phyloP scores from a whole-genome alignment of 2,329 filamentous ascomycete genomes.

The Penicillium paneum region DNA sequence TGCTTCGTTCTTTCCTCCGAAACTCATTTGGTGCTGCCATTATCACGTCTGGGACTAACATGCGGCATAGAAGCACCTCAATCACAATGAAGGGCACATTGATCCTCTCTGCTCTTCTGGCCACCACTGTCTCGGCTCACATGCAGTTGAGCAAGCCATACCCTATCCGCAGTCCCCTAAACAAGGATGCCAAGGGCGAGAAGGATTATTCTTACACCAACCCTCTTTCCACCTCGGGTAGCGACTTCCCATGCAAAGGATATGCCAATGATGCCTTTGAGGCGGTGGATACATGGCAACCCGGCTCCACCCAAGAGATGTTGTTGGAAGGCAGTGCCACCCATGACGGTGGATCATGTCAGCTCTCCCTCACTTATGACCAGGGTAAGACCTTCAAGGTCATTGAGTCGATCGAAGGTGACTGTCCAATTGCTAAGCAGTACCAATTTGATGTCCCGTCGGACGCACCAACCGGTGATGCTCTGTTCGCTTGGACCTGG shows the following conservation, averaged over 20 bases:
- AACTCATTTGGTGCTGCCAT: background rate
- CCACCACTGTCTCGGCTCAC: conserved; percentile 42
- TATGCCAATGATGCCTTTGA: conserved; percentile 53
- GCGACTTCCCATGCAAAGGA: conserved; percentile 75
- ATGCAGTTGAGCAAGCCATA: conserved; percentile 57
- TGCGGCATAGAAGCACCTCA: background rate
- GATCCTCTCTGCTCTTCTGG: conserved; percentile 32
- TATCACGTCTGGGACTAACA: background rate
- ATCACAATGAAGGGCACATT: conserved; percentile 34
- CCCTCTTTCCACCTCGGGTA: conserved; percentile 58
- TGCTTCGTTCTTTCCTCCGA: background rate
- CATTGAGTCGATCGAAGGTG: conserved; percentile 60
- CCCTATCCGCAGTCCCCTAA: conserved; percentile 51
- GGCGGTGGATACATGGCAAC: conserved; percentile 59
- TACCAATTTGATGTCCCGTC: conserved; percentile 66
- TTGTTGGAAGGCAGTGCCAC: conserved; percentile 60
- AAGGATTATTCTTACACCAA: conserved; percentile 71
- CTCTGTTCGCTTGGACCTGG: conserved; percentile 73
- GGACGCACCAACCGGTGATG: conserved; percentile 59
- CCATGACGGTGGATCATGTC: conserved; percentile 72
- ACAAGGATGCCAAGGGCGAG: conserved; percentile 45
- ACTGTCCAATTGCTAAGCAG: conserved; percentile 50
- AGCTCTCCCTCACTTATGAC: conserved; percentile 72
- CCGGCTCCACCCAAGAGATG: conserved; percentile 63
- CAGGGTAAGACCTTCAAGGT: conserved; percentile 67